A percentile compares a stretch with the other conserved stretches of the same genome.
These are phyloP conservation scores for Aspergillus ibericus DNA, from an alignment of 2,329 filamentous ascomycete species.

Conservation along the genomic window DNA sequence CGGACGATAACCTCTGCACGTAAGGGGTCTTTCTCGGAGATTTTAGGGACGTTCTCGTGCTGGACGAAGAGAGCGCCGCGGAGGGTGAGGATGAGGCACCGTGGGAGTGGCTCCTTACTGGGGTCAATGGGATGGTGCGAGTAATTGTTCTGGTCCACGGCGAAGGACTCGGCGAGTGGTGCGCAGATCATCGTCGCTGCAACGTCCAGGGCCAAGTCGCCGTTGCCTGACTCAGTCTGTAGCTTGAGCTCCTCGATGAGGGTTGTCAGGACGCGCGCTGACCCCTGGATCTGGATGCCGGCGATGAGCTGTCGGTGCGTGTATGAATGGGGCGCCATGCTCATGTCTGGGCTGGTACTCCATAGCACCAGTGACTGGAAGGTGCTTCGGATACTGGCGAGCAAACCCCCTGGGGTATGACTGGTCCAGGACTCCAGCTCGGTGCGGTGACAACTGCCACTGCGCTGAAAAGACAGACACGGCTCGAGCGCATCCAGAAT, in stretches of 20 bases:
- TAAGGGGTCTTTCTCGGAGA: conserved; percentile 46
- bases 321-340: conserved; percentile 56
- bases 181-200: conserved; percentile 45
- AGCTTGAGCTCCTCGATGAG: conserved; percentile 46
- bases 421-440: conserved; percentile 56
- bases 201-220: conserved; percentile 47
- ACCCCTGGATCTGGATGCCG: conserved; percentile 43
- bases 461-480: conserved; percentile 53
- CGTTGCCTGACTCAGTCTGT: conserved; percentile 41
- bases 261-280: conserved; percentile 37
- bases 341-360: conserved; percentile 52
- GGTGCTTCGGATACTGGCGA: conserved; percentile 50
- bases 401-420: conserved; percentile 47
- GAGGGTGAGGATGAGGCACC: conserved; percentile 40
- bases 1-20: conserved; percentile 48
- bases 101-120: conserved; percentile 34
- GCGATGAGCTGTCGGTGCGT: conserved; percentile 55
- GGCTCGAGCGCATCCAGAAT: conserved; percentile 54
- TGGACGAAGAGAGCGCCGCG: conserved; percentile 41
- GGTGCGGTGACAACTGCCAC: conserved; percentile 44
- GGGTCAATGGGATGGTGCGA: conserved; percentile 34
- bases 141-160: conserved; percentile 35
- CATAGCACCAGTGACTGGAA: conserved; percentile 56
- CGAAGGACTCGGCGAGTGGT: conserved; percentile 41
- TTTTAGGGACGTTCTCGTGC: conserved; percentile 41